These are phyloP conservation scores for Diophrys appendiculata DNA, from an alignment of 73 alveolate genomes.

Conservation along the genomic window DNA sequence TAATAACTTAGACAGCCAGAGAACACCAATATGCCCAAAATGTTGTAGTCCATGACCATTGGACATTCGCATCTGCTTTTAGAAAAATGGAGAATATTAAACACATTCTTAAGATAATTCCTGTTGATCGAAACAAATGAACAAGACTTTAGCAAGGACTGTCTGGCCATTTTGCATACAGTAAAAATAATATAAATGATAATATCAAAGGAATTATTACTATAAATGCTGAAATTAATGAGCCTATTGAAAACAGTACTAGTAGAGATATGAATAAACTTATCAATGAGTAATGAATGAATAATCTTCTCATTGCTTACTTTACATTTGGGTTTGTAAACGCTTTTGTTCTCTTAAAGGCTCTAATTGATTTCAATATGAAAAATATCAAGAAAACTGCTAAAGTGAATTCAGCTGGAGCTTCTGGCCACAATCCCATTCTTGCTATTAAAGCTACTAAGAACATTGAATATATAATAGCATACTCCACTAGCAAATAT, in stretches of 20 bases:
- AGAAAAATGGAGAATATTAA: neutral
- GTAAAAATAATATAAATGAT: neutral
- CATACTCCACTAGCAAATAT: neutral
- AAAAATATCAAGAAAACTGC: neutral
- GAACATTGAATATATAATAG: neutral
- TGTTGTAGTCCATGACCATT: slow-evolving; percentile 14
- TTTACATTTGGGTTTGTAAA: neutral
- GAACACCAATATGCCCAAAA: slow-evolving; percentile 18
- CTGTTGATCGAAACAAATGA: slow-evolving; percentile 6
- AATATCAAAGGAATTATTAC: neutral
- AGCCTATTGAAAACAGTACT: neutral
- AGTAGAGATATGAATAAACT: neutral
- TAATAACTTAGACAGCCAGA: neutral
- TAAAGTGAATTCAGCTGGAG: neutral
- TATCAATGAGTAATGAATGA: neutral
- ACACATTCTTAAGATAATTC: neutral
- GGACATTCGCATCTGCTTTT: slow-evolving; percentile 1
- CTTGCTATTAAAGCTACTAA: neutral
- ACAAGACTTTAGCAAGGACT: neutral
- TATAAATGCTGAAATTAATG: neutral
- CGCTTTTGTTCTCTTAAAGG: neutral
- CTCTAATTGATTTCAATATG: neutral
- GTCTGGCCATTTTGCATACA: slow-evolving; percentile 14
- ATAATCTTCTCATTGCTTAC: neutral
- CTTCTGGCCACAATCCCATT: neutral